Base-by-base conservation (phyloP, 208 protist genomes). In the Trypanosoma lewisi region DNA sequence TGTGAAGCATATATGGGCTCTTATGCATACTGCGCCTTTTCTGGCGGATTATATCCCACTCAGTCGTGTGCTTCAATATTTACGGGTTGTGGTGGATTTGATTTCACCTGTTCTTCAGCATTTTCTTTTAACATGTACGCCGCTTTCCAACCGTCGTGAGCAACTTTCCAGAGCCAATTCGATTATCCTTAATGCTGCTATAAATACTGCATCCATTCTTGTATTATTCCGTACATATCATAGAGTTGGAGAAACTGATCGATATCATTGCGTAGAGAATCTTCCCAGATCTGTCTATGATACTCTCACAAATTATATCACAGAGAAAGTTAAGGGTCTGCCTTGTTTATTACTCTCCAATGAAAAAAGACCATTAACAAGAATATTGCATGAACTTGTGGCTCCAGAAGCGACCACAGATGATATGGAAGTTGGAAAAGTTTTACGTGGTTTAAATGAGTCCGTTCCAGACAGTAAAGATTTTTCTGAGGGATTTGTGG, bases 71-170 rank as follows among this genome's bases (percentile, higher is more conserved):
- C 67, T 95, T 25, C 77, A 82, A 11, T 57, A 64, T 28, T 70
- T 95, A 59, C 83, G 89, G 47, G 64, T 95, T 51, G 65, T 91
- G 16, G 82, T 89, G 34, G 89, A 95, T 57, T 75, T 95, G 0
- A 45, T 92, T 9, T 85, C 80, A 17, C 89, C 89, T 0, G 53
- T 87, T 23, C 72, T 95, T 39, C 89, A 95, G 67, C 89, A 95
- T 69, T 91, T 91, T 68, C 50, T 92, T n/a, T 72, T 95, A 27
- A 82, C 79, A 19, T 90, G 82, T 68, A 74, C 83, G 14, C 64
- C 68, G 16, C 73, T 95, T 19, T 67, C 67, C 27, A 67, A 76
- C 4, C 78, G 75, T 21, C 85, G 89, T 9, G 77, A 80, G 9
- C 74, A 84, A 19, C 63, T 95, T 16, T 88, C 86, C 36, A 80